phyloP scores from a whole-genome alignment of 1,139 yeast species.

The Sugiyamaella novakii region DNA sequence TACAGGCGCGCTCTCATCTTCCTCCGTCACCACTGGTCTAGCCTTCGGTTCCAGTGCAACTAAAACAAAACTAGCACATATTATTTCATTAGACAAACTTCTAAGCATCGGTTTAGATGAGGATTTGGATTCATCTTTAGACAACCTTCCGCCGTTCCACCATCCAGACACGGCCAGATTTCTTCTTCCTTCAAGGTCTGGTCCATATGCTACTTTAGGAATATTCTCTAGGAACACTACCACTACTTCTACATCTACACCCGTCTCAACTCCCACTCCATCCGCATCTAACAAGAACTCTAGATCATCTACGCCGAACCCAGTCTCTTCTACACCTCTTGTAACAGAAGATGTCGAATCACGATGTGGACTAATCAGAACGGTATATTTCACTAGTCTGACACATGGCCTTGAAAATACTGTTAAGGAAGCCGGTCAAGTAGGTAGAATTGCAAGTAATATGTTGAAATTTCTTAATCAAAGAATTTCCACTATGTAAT shows the following conservation, averaged over 20 bases:
- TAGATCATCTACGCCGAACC: conserved; percentile 4
- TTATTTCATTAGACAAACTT: conserved; percentile 36
- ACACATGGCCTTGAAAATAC: conserved; percentile 51
- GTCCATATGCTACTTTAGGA: conserved; percentile 62
- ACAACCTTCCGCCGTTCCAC: conserved; percentile 26
- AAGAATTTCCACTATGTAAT: background rate
- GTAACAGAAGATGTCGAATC: conserved; percentile 64
- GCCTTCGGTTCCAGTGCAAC: conserved; percentile 40
- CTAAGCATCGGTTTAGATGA: conserved; percentile 35
- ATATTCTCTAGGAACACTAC: conserved; percentile 43
- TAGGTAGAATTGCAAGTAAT: conserved; percentile 59
- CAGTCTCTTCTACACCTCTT: background rate
- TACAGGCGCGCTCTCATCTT: conserved; percentile 26
- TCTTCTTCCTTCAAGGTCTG: conserved; percentile 56
- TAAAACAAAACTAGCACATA: conserved; percentile 38
- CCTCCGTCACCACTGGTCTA: conserved; percentile 39
- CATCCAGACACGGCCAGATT: conserved; percentile 56
- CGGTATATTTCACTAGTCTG: conserved; percentile 3
- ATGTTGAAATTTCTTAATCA: conserved; percentile 17
- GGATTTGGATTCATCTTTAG: conserved; percentile 20
- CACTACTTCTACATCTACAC: conserved; percentile 21
- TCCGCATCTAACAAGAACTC: background rate
- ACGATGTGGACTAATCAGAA: conserved; percentile 56
- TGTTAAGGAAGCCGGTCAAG: conserved; percentile 74
- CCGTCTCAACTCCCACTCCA: conserved; percentile 1